Evolutionary conservation across 2,329 filamentous ascomycete species (phyloP), one percentile per base, ranked within the genome.

Genomic region (Aspergillus texensis): DNA sequence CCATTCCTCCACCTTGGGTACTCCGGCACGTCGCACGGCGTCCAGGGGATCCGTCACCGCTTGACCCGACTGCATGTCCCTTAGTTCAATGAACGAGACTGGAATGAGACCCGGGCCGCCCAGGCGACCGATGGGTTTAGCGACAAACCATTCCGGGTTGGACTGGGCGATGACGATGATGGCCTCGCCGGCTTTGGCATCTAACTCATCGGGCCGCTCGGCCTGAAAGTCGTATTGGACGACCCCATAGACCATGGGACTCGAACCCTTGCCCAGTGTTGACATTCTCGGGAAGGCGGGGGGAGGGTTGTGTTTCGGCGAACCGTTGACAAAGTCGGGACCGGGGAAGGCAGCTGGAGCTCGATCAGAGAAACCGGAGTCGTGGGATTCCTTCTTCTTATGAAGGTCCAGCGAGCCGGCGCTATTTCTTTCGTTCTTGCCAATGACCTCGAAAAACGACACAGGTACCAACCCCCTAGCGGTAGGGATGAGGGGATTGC

Each of bases 131-230:
- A 99, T 99, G n/a, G 95, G 95, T 80, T 99, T 99, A 57, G 95
- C 95, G 65, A 99, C 94, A 74, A 98, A 98, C 95, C 95, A 99
- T 79, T 99, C 95, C 6, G 94, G 93, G 74, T 98, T 98, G 8
- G 94, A 98, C 78, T 98, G 95, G 52, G 95, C 95, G 75, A 98
- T 98, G 60, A 99, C 94, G 68, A 99, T 97, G 74, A 99, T 97
- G 59, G 94, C 92, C 80, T 99, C 95, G 62, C 94, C 94, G 54
- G 93, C 91, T 78, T 96, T 96, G 56, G 95, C 95, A 70, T 97
- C 94, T 63, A 99, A 81, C 80, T 99, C 95, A 77, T 99, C 95
- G n/a, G 93, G 91, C 62, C 94, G 84, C 79, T 98, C 94, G 0
- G 95, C 95, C 70, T 92, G 88, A 80, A 99, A 99, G 79, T 98